phyloP scores from a whole-genome alignment of 768 basidiomycete species.

The Tulasnella calospora region DNA sequence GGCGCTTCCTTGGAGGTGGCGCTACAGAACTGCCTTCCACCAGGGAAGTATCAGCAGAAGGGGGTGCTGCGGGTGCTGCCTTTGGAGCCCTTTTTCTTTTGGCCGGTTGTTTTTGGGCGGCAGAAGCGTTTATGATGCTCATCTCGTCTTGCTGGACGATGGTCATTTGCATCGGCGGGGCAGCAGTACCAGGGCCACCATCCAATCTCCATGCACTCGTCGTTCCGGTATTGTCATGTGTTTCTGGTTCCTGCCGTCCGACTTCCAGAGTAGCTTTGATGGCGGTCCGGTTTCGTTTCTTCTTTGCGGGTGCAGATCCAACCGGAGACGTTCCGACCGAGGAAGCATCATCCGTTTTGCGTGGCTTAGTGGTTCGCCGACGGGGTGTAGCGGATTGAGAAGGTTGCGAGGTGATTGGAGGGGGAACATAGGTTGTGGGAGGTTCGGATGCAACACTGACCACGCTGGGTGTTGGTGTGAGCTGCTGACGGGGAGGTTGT shows the following conservation, averaged over 20 bases:
- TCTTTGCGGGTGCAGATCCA: slow-evolving; percentile 5
- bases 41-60: neutral
- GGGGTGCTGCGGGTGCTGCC: neutral
- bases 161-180: neutral
- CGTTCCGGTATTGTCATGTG: slow-evolving; percentile 14
- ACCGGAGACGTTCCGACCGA: neutral
- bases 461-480: neutral
- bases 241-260: slow-evolving; percentile 19
- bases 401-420: neutral
- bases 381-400: slow-evolving; percentile 8
- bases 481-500: neutral
- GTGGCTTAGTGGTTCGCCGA: slow-evolving; percentile 2
- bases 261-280: slow-evolving; percentile 16
- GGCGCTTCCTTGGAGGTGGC: neutral
- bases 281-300: slow-evolving; percentile 3
- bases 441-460: neutral
- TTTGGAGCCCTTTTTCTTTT: neutral
- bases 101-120: neutral
- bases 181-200: neutral
- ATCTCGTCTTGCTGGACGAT: slow-evolving; percentile 5
- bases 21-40: neutral
- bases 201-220: slow-evolving; percentile 11
- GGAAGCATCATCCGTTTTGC: neutral
- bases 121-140: slow-evolving; percentile 1
- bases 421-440: neutral